These are phyloP conservation scores for Massarina eburnea DNA, from an alignment of 2,329 filamentous ascomycete species.

Conservation along the genomic window DNA sequence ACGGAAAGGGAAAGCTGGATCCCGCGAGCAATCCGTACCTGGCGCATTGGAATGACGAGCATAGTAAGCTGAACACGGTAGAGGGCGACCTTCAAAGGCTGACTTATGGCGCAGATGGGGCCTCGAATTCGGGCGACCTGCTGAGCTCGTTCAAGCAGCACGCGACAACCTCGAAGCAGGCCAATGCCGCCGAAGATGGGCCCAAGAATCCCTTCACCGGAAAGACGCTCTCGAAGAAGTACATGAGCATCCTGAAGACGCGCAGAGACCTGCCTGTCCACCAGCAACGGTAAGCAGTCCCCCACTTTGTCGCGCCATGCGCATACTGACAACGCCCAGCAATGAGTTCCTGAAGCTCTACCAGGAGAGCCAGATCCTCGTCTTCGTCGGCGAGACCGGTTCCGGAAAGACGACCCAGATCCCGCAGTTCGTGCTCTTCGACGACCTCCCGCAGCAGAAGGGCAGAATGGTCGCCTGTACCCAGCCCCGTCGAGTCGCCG, in stretches of 20 bases:
- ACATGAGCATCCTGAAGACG: constrained; percentile 85
- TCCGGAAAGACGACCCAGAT: constrained; percentile 99
- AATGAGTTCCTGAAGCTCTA: constrained; percentile 93
- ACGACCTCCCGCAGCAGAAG: constrained; percentile 85
- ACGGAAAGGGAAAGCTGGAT: constrained; percentile 46
- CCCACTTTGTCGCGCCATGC: not conserved
- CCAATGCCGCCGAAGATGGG: constrained; percentile 73
- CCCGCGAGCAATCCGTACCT: constrained; percentile 80
- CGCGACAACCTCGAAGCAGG: constrained; percentile 75
- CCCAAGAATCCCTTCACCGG: constrained; percentile 85
- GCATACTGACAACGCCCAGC: constrained; percentile 49
- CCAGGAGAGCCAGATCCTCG: constrained; percentile 91
- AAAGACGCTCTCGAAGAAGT: constrained; percentile 73
- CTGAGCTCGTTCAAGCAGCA: constrained; percentile 73
- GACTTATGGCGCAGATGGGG: constrained; percentile 8
- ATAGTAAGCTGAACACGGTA: constrained; percentile 33
- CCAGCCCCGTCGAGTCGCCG: constrained; percentile 93
- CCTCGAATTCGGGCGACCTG: constrained; percentile 33
- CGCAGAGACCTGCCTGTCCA: constrained; percentile 87
- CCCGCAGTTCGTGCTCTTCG: constrained; percentile 95
- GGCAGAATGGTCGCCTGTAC: constrained; percentile 95
- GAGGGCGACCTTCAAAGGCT: not conserved
- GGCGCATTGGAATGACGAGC: constrained; percentile 76
- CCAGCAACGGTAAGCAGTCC: constrained; percentile 69
- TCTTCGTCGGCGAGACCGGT: constrained; percentile 98